Evolutionary conservation across 78 protist species (phyloP).

Genomic region (Dictyostelium firmibasis): DNA sequence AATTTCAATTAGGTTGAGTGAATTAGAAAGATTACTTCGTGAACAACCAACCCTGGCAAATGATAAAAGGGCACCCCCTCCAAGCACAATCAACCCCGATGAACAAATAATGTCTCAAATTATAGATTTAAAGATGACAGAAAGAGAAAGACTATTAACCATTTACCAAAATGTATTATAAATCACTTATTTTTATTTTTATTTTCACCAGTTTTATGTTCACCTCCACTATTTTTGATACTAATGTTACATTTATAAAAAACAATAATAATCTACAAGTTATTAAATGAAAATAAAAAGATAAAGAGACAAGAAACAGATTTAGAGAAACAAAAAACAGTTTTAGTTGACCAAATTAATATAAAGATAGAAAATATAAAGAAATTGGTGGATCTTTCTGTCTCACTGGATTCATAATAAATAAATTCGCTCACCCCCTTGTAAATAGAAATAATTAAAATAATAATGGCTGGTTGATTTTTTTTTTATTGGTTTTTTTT

Average conservation of each 20-base stretch:
- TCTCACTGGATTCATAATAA: not conserved
- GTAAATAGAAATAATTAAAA: not conserved
- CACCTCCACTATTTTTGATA: no score
- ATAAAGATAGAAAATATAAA: not conserved
- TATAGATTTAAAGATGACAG: not conserved
- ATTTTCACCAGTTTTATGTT: no score
- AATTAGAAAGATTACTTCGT: slow-evolving; percentile 3
- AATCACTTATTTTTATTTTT: not conserved
- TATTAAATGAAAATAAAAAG: slow-evolving; percentile 8
- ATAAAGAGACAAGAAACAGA: not conserved
- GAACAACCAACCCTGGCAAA: slow-evolving; percentile 17
- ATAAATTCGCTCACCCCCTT: not conserved
- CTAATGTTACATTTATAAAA: no score
- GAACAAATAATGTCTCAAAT: not conserved
- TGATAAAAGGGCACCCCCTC: not conserved
- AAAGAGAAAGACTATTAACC: slow-evolving; percentile 3
- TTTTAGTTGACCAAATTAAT: not conserved
- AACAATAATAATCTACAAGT: not conserved
- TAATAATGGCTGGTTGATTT: not conserved
- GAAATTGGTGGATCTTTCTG: not conserved
- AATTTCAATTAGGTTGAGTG: slow-evolving; percentile 4
- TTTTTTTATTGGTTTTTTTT: not conserved
- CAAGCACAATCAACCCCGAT: not conserved
- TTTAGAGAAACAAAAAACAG: slow-evolving; percentile 16
- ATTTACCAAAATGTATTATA: slow-evolving; percentile 37